Conservation (phyloP, 2,329 filamentous ascomycete genomes). For the Diaporthe helianthi region DNA sequence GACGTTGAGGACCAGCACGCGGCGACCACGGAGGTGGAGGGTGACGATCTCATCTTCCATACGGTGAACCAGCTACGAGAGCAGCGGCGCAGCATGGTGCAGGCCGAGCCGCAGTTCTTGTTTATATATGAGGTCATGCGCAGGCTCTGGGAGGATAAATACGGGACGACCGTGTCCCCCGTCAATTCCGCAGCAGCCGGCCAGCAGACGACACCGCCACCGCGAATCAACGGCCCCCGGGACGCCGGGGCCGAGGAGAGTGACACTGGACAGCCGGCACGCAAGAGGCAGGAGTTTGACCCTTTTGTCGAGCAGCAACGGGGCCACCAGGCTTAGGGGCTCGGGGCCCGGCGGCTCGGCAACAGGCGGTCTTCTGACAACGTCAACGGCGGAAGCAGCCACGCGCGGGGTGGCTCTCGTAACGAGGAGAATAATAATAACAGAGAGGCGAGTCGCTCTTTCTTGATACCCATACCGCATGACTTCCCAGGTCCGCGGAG, state of each 20-base stretch:
- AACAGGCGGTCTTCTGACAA: conserved; percentile 2
- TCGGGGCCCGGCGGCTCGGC: conserved; percentile 27
- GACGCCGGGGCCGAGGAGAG: conserved; percentile 41
- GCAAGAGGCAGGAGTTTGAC: conserved; percentile 62
- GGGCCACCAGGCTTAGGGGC: conserved; percentile 34
- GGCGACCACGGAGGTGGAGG: conserved; percentile 39
- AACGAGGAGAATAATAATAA: background rate
- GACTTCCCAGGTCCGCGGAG: conserved; percentile 20
- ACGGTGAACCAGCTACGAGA: conserved; percentile 82
- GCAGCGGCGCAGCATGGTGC: conserved; percentile 95
- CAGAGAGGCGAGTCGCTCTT: conserved; percentile 4
- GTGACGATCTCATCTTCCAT: conserved; percentile 73
- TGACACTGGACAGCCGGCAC: conserved; percentile 52
- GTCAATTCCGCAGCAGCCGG: conserved; percentile 19
- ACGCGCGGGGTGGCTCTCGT: background rate
- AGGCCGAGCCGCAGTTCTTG: conserved; percentile 81
- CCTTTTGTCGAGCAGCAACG: conserved; percentile 47
- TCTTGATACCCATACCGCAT: conserved; percentile 34
- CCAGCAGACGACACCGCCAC: background rate
- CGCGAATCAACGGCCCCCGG: background rate
- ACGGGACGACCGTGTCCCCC: conserved; percentile 45
- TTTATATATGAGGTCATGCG: conserved; percentile 90
- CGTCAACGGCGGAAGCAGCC: no score
- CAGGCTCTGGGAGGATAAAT: conserved; percentile 74
- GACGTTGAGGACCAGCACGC: conserved; percentile 16